Conservation (phyloP, 352 stramenopile species). For the Blastocystis sp. region DNA sequence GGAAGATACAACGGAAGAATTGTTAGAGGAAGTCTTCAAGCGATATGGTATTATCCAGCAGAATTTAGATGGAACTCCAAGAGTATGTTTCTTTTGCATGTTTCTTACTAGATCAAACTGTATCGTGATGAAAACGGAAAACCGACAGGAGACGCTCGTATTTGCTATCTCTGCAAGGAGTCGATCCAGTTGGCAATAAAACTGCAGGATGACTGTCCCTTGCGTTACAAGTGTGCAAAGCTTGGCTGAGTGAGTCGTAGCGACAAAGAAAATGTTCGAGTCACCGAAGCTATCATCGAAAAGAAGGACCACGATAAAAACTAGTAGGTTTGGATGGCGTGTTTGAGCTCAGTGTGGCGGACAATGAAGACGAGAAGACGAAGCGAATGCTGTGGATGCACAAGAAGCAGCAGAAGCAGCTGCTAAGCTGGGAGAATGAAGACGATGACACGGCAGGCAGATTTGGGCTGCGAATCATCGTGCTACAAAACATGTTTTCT, state of each 20-base stretch:
- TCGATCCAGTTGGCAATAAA: constrained; percentile 53
- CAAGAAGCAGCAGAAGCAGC: constrained; percentile 50
- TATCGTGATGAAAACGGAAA: constrained; percentile 53
- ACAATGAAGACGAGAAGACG: constrained; percentile 53
- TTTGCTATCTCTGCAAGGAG: constrained; percentile 56
- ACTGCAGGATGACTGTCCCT: constrained; percentile 53
- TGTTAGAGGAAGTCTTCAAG: constrained; percentile 57
- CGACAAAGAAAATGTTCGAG: constrained; percentile 18
- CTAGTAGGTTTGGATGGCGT: background rate
- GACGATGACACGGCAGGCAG: background rate
- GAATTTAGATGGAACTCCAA: constrained; percentile 52
- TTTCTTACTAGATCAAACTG: constrained; percentile 47
- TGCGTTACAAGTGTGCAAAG: constrained; percentile 7
- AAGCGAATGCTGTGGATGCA: constrained; percentile 51
- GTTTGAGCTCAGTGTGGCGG: background rate
- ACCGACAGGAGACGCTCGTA: constrained; percentile 49
- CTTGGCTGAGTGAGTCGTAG: background rate
- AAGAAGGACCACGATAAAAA: constrained; percentile 25
- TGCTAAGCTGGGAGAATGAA: constrained; percentile 40
- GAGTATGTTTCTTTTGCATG: background rate
- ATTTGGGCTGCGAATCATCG: constrained; percentile 33
- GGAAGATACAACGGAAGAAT: constrained; percentile 30
- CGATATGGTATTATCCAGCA: constrained; percentile 55
- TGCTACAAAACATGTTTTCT: constrained; percentile 59
- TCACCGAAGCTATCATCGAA: constrained; percentile 41